Percentiles rank a stretch among this genome's conserved stretches.
These are phyloP conservation scores for Chaetomiaceae sp. DNA, from an alignment of 2,329 filamentous ascomycete species.

Conservation along the genomic window DNA sequence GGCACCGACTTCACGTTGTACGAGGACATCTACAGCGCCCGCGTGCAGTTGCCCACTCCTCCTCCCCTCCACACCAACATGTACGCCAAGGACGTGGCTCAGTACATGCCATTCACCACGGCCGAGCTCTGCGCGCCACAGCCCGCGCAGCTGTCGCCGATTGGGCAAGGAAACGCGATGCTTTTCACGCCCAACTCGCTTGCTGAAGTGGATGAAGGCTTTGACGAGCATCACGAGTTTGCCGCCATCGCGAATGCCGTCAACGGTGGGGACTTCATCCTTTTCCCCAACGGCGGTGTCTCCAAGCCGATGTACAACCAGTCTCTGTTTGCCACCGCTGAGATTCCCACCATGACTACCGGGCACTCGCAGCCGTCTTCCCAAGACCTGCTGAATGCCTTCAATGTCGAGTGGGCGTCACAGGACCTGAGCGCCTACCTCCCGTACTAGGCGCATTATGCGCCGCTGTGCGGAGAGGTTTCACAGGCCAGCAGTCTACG, in stretches of 20 bases:
- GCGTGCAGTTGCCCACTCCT: slow-evolving; percentile 51
- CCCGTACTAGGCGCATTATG: slow-evolving; percentile 10
- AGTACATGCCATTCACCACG: slow-evolving; percentile 35
- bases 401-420: slow-evolving; percentile 37
- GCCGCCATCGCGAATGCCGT: slow-evolving; percentile 29
- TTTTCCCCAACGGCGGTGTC: slow-evolving; percentile 44
- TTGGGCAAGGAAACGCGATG: slow-evolving; percentile 62
- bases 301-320: slow-evolving; percentile 39
- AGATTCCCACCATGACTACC: slow-evolving; percentile 44
- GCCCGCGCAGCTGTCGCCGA: slow-evolving; percentile 57
- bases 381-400: slow-evolving; percentile 42
- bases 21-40: slow-evolving; percentile 57
- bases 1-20: slow-evolving; percentile 55
- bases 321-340: slow-evolving; percentile 39
- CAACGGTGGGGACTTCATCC: slow-evolving; percentile 55
- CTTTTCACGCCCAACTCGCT: slow-evolving; percentile 61
- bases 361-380: slow-evolving; percentile 49
- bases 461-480: not conserved
- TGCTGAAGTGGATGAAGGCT: slow-evolving; percentile 58
- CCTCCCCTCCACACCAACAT: slow-evolving; percentile 38
- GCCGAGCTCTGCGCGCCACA: slow-evolving; percentile 36
- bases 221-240: slow-evolving; percentile 45
- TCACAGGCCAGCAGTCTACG: not conserved
- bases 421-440: slow-evolving; percentile 17
- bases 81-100: slow-evolving; percentile 40